Conservation (phyloP, 169 alveolate genomes). For the Theileria orientalis region DNA sequence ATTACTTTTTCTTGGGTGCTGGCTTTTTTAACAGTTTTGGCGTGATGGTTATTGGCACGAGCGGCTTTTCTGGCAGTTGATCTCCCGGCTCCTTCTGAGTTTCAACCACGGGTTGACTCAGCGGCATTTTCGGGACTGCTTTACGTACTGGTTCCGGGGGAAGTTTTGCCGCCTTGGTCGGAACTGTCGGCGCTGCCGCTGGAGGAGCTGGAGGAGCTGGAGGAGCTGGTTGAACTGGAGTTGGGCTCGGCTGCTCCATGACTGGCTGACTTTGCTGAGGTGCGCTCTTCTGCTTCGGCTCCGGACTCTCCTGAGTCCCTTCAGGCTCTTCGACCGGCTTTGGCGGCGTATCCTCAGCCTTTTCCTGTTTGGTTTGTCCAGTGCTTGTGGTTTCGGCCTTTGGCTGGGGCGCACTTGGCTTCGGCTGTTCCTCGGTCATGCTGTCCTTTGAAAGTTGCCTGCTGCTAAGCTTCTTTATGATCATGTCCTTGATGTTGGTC, state of each 20-base stretch:
- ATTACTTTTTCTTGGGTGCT: conserved; percentile 34
- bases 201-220: conserved; percentile 22
- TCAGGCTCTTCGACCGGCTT: not conserved
- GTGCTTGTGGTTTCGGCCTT: no score
- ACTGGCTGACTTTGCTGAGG: conserved; percentile 11
- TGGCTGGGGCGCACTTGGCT: not conserved
- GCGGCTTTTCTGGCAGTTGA: conserved; percentile 24
- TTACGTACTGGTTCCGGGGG: conserved; percentile 8
- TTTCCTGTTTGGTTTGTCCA: no score
- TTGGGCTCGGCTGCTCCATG: not conserved
- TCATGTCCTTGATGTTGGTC: conserved; percentile 8
- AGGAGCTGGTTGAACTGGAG: not conserved
- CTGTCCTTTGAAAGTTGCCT: conserved; percentile 1
- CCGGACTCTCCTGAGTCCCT: not conserved
- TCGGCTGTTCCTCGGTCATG: not conserved
- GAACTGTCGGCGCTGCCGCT: conserved; percentile 7
- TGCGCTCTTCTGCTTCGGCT: not conserved
- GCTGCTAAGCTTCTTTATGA: conserved; percentile 15
- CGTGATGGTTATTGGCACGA: conserved; percentile 45
- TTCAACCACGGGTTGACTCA: not conserved
- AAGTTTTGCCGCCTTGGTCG: not conserved
- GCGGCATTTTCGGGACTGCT: not conserved
- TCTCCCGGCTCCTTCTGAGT: conserved; percentile 6
- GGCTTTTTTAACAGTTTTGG: conserved; percentile 63
- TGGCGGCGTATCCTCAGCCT: no score